Percentiles rank a stretch among this genome's conserved stretches.
phyloP scores from a whole-genome alignment of 192 early-diverging fungal species.

The Backusella macrospora region DNA sequence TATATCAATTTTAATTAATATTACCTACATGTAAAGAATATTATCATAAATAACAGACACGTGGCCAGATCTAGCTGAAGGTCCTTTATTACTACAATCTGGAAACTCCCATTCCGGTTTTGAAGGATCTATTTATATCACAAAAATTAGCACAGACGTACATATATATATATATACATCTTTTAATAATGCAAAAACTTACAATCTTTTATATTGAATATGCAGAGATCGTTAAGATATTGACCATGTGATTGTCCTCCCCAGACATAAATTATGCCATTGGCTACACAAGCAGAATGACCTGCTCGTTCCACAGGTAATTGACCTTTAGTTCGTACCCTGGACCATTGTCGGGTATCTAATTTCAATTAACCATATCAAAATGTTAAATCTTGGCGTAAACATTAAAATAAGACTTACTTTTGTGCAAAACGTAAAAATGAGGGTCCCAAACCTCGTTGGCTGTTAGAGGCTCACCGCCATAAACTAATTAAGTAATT shows the following conservation, averaged over 20 bases:
- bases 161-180: too few species aligned
- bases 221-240: conserved; percentile 51
- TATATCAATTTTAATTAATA: neutral
- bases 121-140: conserved; percentile 17
- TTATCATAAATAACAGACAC: conserved; percentile 30
- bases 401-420: conserved; percentile 23
- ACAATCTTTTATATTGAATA: conserved; percentile 51
- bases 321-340: conserved; percentile 37
- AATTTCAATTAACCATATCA: neutral
- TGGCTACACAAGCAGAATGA: conserved; percentile 47
- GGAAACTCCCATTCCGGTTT: conserved; percentile 29
- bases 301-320: conserved; percentile 45
- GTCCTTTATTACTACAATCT: conserved; percentile 25
- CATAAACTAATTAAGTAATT: conserved; percentile 37
- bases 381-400: conserved; percentile 1
- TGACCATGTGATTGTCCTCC: conserved; percentile 46
- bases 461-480: conserved; percentile 33
- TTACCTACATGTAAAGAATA: conserved; percentile 31
- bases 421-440: conserved; percentile 43
- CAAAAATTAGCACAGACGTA: neutral
- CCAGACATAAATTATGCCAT: conserved; percentile 49
- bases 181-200: conserved; percentile 23
- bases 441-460: conserved; percentile 37
- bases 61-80: conserved; percentile 31
- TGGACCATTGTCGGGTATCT: conserved; percentile 52